Conservation (phyloP, 768 basidiomycete genomes). For the Pisolithus marmoratus region DNA sequence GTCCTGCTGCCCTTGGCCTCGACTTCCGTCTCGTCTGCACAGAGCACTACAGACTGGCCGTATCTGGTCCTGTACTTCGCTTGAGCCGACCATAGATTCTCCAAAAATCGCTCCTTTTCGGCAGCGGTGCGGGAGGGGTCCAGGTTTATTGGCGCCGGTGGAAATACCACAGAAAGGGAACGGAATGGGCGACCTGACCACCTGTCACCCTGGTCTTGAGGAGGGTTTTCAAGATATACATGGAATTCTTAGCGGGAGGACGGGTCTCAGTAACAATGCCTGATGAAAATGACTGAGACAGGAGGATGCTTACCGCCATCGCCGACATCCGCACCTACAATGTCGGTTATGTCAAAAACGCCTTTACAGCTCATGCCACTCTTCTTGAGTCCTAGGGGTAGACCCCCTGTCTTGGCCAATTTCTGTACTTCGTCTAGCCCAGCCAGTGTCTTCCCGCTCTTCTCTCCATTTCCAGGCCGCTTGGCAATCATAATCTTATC, state of each 20-base stretch:
- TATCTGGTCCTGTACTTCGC: conserved; percentile 69
- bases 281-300: neutral
- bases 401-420: conserved; percentile 54
- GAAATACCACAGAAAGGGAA: conserved; percentile 69
- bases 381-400: conserved; percentile 66
- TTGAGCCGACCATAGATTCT: conserved; percentile 87
- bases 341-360: conserved; percentile 76
- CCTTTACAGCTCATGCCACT: conserved; percentile 81
- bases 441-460: conserved; percentile 60
- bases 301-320: conserved; percentile 57
- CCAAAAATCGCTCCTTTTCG: conserved; percentile 79
- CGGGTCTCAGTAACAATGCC: conserved; percentile 4
- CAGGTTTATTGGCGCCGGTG: conserved; percentile 59
- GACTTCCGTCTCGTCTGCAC: conserved; percentile 70
- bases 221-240: conserved; percentile 77
- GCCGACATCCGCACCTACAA: conserved; percentile 81
- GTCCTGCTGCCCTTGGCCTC: conserved; percentile 56
- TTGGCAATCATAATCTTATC: conserved; percentile 92
- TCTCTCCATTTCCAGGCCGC: conserved; percentile 72
- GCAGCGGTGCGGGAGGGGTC: conserved; percentile 58
- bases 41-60: conserved; percentile 69
- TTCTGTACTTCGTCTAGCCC: conserved; percentile 80
- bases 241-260: conserved; percentile 62
- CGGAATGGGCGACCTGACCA: conserved; percentile 89
- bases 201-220: conserved; percentile 73